phyloP scores from a whole-genome alignment of 2,329 filamentous ascomycete genomes.

The Onygenales sp. region DNA sequence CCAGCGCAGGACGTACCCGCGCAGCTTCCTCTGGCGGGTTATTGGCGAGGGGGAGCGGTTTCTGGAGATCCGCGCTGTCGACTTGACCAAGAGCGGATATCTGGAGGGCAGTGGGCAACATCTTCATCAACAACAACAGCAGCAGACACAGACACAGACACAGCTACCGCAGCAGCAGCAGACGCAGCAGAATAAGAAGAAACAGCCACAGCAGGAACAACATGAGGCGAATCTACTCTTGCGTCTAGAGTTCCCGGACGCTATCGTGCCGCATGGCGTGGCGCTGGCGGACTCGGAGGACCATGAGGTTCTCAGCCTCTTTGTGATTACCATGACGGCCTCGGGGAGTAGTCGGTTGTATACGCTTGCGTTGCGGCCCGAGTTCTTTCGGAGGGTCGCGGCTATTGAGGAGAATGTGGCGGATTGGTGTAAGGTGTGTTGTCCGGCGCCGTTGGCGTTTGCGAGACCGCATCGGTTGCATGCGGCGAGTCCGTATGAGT shows the following conservation, averaged over 20 bases:
- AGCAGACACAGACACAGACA: background rate
- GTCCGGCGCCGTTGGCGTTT: constrained; percentile 64
- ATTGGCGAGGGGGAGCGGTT: constrained; percentile 53
- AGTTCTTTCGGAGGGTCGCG: constrained; percentile 64
- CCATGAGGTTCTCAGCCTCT: constrained; percentile 67
- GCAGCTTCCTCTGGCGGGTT: constrained; percentile 84
- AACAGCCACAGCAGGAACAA: constrained; percentile 28
- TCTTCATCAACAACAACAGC: background rate
- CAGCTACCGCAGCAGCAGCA: background rate
- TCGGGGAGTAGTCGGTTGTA: constrained; percentile 62
- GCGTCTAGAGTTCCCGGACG: constrained; percentile 64
- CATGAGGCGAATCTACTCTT: constrained; percentile 65
- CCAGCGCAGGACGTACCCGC: constrained; percentile 62
- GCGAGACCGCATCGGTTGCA: constrained; percentile 73
- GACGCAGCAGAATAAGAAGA: background rate
- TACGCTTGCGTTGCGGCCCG: constrained; percentile 71
- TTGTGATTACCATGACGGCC: constrained; percentile 55
- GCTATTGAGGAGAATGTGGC: constrained; percentile 64
- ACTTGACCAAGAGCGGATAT: constrained; percentile 61
- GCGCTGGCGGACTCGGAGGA: constrained; percentile 71
- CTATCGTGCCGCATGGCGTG: constrained; percentile 68
- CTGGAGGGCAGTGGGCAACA: background rate
- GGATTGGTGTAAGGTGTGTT: constrained; percentile 66
- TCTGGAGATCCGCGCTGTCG: constrained; percentile 73
- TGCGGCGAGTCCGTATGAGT: constrained; percentile 60